Evolutionary conservation across 371 early-diverging fungal genomes (phyloP).

Genomic region (Batkoa obscura): DNA sequence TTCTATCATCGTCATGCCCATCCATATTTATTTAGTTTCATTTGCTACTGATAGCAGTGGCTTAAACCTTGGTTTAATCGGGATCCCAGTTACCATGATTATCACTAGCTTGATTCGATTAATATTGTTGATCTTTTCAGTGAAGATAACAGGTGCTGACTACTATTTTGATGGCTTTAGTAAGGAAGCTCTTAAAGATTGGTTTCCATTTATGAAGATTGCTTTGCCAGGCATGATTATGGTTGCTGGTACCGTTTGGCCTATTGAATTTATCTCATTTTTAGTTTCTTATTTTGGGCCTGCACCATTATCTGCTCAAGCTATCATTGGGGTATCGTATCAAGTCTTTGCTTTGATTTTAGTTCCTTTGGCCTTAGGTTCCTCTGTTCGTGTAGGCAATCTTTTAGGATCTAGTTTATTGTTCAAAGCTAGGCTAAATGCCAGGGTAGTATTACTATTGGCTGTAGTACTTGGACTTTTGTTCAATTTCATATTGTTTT

Average conservation of each 20-base stretch:
- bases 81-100: not conserved
- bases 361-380: not conserved
- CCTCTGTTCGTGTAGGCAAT: not conserved
- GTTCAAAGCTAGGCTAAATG: not conserved
- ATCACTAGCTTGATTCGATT: not conserved
- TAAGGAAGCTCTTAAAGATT: not conserved
- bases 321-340: not conserved
- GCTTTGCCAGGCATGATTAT: not conserved
- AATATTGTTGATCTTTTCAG: not conserved
- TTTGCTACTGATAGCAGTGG: not conserved
- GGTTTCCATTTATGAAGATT: not conserved
- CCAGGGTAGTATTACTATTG: not conserved
- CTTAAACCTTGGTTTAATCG: not conserved
- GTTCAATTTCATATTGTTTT: not conserved
- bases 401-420: not conserved
- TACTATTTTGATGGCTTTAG: not conserved
- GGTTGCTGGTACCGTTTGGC: not conserved
- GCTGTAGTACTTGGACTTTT: not conserved
- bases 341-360: not conserved
- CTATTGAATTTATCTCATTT: not conserved
- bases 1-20: not conserved
- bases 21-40: not conserved
- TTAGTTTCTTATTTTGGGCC: not conserved
- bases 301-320: not conserved
- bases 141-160: not conserved